Conservation (phyloP, 768 basidiomycete genomes). For the Russula dissimulans region DNA sequence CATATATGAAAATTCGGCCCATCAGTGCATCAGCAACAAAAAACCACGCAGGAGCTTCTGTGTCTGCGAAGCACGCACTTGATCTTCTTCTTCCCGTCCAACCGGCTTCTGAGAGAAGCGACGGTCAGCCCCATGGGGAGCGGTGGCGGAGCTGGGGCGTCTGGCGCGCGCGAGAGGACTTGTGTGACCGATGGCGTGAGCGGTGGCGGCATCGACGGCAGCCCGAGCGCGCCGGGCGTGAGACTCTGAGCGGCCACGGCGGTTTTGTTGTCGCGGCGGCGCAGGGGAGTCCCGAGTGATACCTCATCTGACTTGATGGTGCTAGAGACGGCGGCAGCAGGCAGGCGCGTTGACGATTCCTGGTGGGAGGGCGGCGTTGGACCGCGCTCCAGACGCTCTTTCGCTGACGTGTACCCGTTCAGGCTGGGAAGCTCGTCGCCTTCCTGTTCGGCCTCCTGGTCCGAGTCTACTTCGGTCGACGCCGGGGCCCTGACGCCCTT, state of each 20-base stretch:
- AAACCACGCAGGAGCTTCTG: too few species aligned
- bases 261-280: neutral
- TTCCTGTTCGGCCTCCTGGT: neutral
- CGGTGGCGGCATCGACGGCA: constrained; percentile 40
- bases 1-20: too few species aligned
- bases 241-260: neutral
- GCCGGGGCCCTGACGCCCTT: neutral
- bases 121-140: constrained; percentile 56
- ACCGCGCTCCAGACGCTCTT: neutral
- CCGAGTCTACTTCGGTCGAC: neutral
- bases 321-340: neutral
- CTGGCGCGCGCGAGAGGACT: constrained; percentile 32
- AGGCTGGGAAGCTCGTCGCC: constrained; percentile 11
- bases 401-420: neutral
- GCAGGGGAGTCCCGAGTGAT: neutral
- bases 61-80: constrained; percentile 39
- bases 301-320: neutral
- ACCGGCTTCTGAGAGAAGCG: constrained; percentile 45
- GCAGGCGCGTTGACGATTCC: neutral
- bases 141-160: constrained; percentile 24
- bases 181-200: constrained; percentile 64
- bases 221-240: constrained; percentile 19
- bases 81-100: constrained; percentile 61
- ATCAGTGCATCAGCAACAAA: too few species aligned
- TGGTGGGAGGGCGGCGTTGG: neutral